Conservation (phyloP, 2,329 filamentous ascomycete species). For the Stagonosporopsis cucurbitacearum region DNA sequence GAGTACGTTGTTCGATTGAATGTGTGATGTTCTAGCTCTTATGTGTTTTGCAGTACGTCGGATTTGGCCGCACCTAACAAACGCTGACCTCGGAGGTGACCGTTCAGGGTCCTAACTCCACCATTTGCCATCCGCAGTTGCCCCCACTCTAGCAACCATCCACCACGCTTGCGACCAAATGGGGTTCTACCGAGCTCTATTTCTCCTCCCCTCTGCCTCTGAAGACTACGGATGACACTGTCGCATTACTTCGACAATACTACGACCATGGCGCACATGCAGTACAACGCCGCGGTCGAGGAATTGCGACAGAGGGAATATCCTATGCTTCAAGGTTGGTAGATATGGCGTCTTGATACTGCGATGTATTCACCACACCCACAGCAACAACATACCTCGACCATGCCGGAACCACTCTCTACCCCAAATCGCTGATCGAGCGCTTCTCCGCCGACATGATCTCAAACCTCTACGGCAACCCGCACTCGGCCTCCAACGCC, state of each 20-base stretch:
- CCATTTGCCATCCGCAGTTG: slow-evolving; percentile 38
- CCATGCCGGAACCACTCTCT: slow-evolving; percentile 91
- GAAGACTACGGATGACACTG: slow-evolving; percentile 34
- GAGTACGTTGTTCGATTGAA: too few relatives aligned
- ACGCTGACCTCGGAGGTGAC: slow-evolving; percentile 14
- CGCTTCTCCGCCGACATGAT: slow-evolving; percentile 80
- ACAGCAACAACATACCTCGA: slow-evolving; percentile 82
- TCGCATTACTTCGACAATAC: slow-evolving; percentile 5
- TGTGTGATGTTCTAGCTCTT: too few relatives aligned
- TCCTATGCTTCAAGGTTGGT: slow-evolving; percentile 71
- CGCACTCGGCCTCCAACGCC: slow-evolving; percentile 83
- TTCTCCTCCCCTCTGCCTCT: slow-evolving; percentile 12
- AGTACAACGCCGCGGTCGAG: slow-evolving; percentile 67
- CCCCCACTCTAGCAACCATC: slow-evolving; percentile 44
- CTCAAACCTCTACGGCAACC: slow-evolving; percentile 83
- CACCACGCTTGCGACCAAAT: slow-evolving; percentile 36
- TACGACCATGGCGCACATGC: slow-evolving; percentile 36
- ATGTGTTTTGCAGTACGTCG: too few relatives aligned
- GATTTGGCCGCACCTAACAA: slow-evolving; percentile 10
- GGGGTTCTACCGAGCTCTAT: slow-evolving; percentile 22
- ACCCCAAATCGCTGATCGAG: slow-evolving; percentile 81
- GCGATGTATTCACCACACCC: slow-evolving; percentile 14
- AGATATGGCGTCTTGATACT: neutral
- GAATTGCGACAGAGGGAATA: slow-evolving; percentile 66
- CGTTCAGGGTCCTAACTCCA: slow-evolving; percentile 25